Evolutionary conservation across 2,329 filamentous ascomycete species (phyloP), one percentile per base, ranked within the genome.

Genomic region (Neospermospora avenae): DNA sequence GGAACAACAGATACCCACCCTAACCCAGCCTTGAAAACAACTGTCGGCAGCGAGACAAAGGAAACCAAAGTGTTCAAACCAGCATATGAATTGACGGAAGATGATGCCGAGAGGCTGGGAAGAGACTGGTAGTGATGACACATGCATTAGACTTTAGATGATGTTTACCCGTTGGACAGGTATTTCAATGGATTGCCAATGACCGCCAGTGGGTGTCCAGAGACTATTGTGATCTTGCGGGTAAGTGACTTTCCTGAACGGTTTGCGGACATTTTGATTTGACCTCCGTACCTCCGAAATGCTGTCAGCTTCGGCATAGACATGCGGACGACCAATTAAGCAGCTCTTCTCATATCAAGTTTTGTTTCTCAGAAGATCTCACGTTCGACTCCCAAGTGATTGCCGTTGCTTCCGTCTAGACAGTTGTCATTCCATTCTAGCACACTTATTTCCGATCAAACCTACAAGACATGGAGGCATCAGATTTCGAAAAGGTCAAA

Each of bases 1-100:
- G 93, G 95, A 3, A 91, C 86, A 24, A 87, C 85, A 58, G 91
- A 99, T 75, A 99, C 95, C 2, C 84, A 89, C 65, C 93, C 91
- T 0, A 99, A 99, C 72, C 95, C 95, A 10, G 84, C 83, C 37
- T 75, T 96, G 68, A 82, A 78, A 58, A 67, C 67, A 25, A 63
- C 28, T 34, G 64, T 68, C 66, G 55, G 58, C 18, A 63, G 71
- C 13, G 62, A 65, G 16, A 70, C 72, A 11, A 72, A 67, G 24
- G 73, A 70, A 39, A 72, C 70, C 16, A 63, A 64, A n/a, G 73
- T 66, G 5, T 93, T 89, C 71, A 78, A 84, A 54, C 90, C 90
- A 1, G 90, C 90, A 0, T 93, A 92, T 72, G 88, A 91, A 72
- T 75, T 95, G 67, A 79, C 82, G 55, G 83, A 86, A 62, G 91